Evolutionary conservation across 495 filamentous ascomycete genomes (phyloP), one percentile per base, ranked within the genome.

Genomic region (Talaromyces borbonicus): DNA sequence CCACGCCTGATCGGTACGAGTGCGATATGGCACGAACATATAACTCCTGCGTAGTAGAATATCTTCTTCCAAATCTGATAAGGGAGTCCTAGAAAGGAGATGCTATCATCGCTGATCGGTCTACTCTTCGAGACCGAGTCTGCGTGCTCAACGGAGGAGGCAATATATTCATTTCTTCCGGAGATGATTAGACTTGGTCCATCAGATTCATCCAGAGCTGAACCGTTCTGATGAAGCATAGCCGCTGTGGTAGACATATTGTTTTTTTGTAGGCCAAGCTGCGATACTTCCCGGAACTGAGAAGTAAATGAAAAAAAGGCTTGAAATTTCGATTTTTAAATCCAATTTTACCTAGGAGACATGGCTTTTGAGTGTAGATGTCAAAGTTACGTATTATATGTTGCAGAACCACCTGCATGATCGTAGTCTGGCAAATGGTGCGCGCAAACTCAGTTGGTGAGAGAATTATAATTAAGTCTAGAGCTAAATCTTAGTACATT

Each of bases 51-150:
- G 19, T 35, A 25, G 12, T 14, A 31, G 19, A 46, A 46, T 5
- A 46, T 46, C 30, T 35, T 15, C 29, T 15, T 46, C 43, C 43
- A 46, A 3, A 46, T 35, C 0, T 46, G 12, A 14, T 14, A 46
- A 14, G 43, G 43, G 2, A 46, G 43, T 1, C 29, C 20, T 8
- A 25, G 43, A 15, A 22, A 46, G 3, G 18, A 35, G 18, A 24
- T 15, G 19, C 6, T 35, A 4, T 24, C 30, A 0, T 23, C 20
- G 20, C 16, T 14, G 18, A 18, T 37, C 12, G 18, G 19, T 1
- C 14, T n/a, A 7, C 7, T 5, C 5, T 0, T 6, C 4, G 30
- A 4, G 20, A 26, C 30, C 27, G 18, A 8, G 1, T 36, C 27
- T 16, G 20, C 2, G 12, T 11, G 9, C 8, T 46, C 12, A 22